Base-by-base conservation (phyloP, 164 flowering plant species). In the Vitis rotundifolia region DNA sequence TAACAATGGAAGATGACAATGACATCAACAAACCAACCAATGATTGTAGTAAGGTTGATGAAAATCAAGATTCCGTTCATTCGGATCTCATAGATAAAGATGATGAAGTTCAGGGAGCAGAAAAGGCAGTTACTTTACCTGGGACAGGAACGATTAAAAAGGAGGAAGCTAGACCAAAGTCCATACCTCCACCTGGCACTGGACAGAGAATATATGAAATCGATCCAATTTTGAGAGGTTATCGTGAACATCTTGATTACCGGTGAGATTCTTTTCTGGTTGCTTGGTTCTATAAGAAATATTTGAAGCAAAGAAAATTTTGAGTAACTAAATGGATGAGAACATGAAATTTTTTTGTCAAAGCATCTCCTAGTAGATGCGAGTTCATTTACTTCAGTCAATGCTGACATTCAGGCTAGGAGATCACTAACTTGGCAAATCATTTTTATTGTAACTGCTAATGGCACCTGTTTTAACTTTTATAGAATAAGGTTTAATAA, bases 161-260 rank as follows among this genome's bases (percentile, higher is more conserved):
- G 10, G 76, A 14, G 14, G 82, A 71, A 70, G 76, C 70, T 55
- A 76, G 56, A 75, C 62, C 69, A 71, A 84, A 71, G 67, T 55
- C 79, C 50, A 77, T 95, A 75, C 92, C 97, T 64, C 97, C 91
- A 53, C 93, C 98, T 76, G 94, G 99, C 57, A 54, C 58, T 49
- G 98, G 97, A 61, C 80, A 85, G 73, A 88, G 67, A 80, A 95
- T 95, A 79, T 92, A 90, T 75, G 90, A 92, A 67, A 88, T 91
- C 66, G 98, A 95, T 75, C 88, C 98, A 55, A 73, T 81, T 72
- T 74, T 95, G 76, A 71, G 11, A 63, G 75, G 58, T 73, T 70
- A 79, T 67, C 81, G 83, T 37, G 75, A 64, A 9, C 99, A 95
- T 87, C 93, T 95, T 80, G 93, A 95, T 73, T 92, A 90, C 72